A percentile compares a stretch with the other conserved stretches of the same genome.
phyloP scores from a whole-genome alignment of 257 asterid genomes.

The Nicotiana undulata region DNA sequence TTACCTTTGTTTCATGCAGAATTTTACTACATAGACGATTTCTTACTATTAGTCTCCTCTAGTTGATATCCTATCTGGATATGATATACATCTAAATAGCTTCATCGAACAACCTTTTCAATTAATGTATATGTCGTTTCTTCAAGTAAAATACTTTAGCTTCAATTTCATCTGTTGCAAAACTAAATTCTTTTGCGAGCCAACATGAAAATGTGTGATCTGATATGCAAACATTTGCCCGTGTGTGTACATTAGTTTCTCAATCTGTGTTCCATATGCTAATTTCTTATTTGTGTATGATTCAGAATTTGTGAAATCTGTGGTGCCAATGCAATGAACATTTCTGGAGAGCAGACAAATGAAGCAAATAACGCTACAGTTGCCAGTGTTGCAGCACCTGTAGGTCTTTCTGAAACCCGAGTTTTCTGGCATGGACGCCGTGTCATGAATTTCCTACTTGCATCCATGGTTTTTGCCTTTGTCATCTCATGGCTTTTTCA shows the following conservation, averaged over 20 bases:
- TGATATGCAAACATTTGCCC: neutral
- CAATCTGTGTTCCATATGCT: neutral
- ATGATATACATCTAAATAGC: too few species aligned
- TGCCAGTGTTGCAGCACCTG: neutral
- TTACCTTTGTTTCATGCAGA: neutral
- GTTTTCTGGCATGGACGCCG: conserved; percentile 11
- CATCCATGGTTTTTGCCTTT: conserved; percentile 15
- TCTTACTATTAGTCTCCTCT: neutral
- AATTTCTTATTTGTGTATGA: neutral
- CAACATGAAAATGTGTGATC: neutral
- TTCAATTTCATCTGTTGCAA: too few species aligned
- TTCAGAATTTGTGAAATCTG: conserved; percentile 15
- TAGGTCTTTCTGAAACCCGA: neutral
- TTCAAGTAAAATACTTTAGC: too few species aligned
- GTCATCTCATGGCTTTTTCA: conserved; percentile 16
- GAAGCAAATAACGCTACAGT: neutral
- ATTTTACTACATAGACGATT: neutral
- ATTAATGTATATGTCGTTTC: too few species aligned
- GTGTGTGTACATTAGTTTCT: neutral
- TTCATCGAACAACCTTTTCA: too few species aligned
- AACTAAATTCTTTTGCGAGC: too few species aligned
- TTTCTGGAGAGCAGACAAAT: conserved; percentile 1
- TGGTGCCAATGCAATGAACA: conserved; percentile 8
- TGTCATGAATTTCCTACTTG: conserved; percentile 9
- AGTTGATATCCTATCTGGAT: neutral